Percentiles rank a stretch among this genome's conserved stretches.
phyloP scores from a whole-genome alignment of 106 monocot genomes.

The Phalaenopsis aphrodite region DNA sequence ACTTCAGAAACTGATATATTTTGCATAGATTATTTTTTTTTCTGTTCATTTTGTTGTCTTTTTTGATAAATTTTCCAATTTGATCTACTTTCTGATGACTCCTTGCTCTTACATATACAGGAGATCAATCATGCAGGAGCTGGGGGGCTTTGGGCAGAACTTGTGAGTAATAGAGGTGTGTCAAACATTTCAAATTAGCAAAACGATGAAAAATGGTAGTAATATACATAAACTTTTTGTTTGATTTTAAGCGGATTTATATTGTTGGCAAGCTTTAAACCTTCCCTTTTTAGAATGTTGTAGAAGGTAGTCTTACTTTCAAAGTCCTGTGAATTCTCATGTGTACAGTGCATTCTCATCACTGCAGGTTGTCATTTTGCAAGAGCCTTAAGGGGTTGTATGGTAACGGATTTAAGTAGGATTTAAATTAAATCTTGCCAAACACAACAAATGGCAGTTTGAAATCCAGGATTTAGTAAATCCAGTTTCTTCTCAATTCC shows the following conservation, averaged over 20 bases:
- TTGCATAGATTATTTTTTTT: background rate
- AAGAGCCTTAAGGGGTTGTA: background rate
- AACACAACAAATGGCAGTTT: no score
- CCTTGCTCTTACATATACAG: constrained; percentile 12
- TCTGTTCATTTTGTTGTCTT: background rate
- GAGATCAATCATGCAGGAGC: constrained; percentile 86
- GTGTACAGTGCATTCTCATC: background rate
- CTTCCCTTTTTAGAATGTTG: background rate
- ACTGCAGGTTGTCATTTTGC: background rate
- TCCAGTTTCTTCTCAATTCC: no score
- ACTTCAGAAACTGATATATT: background rate
- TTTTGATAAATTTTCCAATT: background rate
- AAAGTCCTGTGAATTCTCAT: background rate
- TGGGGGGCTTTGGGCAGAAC: constrained; percentile 78
- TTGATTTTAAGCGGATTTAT: background rate
- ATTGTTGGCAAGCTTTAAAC: background rate
- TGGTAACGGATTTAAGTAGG: no score
- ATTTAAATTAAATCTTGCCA: no score
- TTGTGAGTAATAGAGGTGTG: constrained; percentile 72
- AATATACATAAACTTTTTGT: background rate
- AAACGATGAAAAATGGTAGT: background rate
- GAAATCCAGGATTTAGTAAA: no score
- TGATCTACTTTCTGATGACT: background rate
- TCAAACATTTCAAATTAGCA: background rate
- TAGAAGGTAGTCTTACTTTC: background rate